phyloP scores from a whole-genome alignment of 2,329 filamentous ascomycete genomes.

The Aureobasidium uvarum region DNA sequence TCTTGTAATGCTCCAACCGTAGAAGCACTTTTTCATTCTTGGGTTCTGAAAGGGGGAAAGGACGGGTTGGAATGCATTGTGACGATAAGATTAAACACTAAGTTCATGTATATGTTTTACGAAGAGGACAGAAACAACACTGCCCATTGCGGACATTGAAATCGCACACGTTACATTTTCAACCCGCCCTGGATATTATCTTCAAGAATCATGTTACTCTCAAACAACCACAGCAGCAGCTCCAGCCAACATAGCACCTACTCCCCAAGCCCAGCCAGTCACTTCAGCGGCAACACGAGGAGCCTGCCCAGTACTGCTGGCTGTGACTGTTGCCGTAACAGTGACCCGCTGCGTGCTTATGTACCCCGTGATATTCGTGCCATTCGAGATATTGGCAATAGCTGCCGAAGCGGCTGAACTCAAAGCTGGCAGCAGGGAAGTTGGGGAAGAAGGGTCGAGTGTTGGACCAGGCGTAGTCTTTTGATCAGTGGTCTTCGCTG shows the following conservation, averaged over 20 bases:
- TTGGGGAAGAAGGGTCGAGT: slow-evolving; percentile 5
- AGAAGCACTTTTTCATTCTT: too few relatives aligned
- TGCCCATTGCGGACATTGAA: not conserved
- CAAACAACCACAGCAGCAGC: slow-evolving; percentile 16
- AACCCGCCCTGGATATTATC: not conserved
- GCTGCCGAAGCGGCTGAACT: slow-evolving; percentile 15
- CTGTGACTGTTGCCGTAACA: slow-evolving; percentile 16
- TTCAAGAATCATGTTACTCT: not conserved
- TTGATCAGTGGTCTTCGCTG: not conserved
- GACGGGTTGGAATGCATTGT: not conserved
- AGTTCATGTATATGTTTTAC: not conserved
- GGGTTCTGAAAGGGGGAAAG: too few relatives aligned
- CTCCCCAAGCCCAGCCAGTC: slow-evolving; percentile 14
- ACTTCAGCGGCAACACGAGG: not conserved
- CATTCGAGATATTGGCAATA: not conserved
- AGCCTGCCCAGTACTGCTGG: not conserved
- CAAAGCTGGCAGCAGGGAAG: slow-evolving; percentile 2
- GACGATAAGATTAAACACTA: not conserved
- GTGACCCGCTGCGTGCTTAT: slow-evolving; percentile 5
- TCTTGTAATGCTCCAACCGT: too few relatives aligned
- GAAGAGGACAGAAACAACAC: not conserved
- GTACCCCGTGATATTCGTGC: slow-evolving; percentile 6
- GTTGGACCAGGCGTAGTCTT: not conserved
- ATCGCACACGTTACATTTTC: not conserved
- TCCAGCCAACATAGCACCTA: slow-evolving; percentile 8